These are phyloP conservation scores for Aspergillus versicolor DNA, from an alignment of 2,329 filamentous ascomycete species.

Conservation along the genomic window DNA sequence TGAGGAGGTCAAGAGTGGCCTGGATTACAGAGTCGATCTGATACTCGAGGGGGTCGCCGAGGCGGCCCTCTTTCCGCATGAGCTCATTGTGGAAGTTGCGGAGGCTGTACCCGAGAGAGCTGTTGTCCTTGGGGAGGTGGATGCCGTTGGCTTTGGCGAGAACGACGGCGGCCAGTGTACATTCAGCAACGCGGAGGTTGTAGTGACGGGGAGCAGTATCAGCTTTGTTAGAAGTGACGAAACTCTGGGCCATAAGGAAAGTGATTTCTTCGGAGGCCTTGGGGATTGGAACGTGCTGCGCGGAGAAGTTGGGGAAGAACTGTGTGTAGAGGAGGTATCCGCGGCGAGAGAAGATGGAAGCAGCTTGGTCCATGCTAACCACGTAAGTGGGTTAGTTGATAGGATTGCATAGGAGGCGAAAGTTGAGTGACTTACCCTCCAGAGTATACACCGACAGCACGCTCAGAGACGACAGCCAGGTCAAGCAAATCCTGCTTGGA, in stretches of 20 bases:
- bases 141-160: constrained; percentile 60
- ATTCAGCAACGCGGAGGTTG: constrained; percentile 95
- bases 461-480: constrained; percentile 89
- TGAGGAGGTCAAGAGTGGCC: constrained; percentile 68
- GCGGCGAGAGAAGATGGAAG: constrained; percentile 86
- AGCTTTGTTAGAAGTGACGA: constrained; percentile 91
- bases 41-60: constrained; percentile 54
- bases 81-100: constrained; percentile 84
- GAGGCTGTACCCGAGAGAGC: constrained; percentile 78
- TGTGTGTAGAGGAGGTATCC: constrained; percentile 87
- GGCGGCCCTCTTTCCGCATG: constrained; percentile 56
- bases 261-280: constrained; percentile 77
- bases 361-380: constrained; percentile 88
- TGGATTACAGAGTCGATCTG: constrained; percentile 74
- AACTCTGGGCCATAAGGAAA: constrained; percentile 92
- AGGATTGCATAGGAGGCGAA: not conserved
- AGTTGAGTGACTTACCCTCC: constrained; percentile 65
- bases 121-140: constrained; percentile 72
- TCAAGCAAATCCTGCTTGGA: constrained; percentile 92
- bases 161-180: constrained; percentile 76
- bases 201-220: constrained; percentile 92
- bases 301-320: constrained; percentile 77
- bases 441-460: constrained; percentile 92
- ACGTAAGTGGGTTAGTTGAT: constrained; percentile 7
- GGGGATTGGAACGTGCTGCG: constrained; percentile 77